Conservation (phyloP, 108 stramenopile species). For the Aurantiochytrium sp. region DNA sequence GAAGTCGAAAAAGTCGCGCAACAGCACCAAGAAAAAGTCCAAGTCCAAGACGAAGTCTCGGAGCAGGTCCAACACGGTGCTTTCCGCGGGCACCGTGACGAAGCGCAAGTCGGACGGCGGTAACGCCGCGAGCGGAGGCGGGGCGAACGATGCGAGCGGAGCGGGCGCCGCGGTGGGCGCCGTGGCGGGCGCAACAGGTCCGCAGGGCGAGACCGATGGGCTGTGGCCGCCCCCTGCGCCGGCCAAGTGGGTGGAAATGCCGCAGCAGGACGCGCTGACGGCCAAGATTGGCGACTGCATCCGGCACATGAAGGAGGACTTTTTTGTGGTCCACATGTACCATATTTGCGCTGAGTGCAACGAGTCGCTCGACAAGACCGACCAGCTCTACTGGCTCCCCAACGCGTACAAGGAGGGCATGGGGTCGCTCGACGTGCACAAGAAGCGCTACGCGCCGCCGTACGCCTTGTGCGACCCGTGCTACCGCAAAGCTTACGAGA, state of each 20-base stretch:
- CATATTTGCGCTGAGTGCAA: neutral
- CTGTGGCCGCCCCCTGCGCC: neutral
- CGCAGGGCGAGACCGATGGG: neutral
- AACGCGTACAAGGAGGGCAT: neutral
- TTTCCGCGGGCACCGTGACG: neutral
- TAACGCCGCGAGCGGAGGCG: neutral
- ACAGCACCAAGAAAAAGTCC: constrained; percentile 48
- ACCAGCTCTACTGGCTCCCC: neutral
- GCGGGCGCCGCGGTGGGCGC: no score
- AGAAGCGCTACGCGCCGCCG: neutral
- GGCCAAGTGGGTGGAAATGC: neutral
- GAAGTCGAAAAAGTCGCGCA: constrained; percentile 41
- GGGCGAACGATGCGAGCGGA: no score
- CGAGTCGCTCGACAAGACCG: neutral
- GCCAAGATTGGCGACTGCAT: constrained; percentile 60
- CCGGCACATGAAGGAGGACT: constrained; percentile 71
- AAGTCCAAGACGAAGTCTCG: constrained; percentile 57
- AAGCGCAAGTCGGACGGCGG: neutral
- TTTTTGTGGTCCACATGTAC: constrained; percentile 70
- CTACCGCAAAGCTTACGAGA: neutral
- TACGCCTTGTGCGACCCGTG: neutral
- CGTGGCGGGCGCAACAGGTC: neutral
- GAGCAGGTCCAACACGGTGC: constrained; percentile 29
- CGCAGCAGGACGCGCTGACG: constrained; percentile 64
- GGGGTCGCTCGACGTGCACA: neutral